phyloP scores from a whole-genome alignment of 2,329 filamentous ascomycete genomes.

The Tothia fuscella region DNA sequence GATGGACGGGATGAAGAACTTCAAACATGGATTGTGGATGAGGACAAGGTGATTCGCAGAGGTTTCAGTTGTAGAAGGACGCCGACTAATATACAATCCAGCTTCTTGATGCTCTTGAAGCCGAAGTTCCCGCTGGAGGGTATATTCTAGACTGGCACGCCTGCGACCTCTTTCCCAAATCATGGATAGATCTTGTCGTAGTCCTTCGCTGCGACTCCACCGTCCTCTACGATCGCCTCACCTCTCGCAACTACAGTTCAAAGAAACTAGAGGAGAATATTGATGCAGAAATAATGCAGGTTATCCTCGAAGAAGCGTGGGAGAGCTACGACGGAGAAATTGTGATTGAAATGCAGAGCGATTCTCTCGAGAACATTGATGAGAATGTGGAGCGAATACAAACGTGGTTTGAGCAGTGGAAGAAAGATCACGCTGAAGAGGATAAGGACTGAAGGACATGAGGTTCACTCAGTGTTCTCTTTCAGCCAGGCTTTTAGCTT shows the following conservation, averaged over 20 bases:
- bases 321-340: conserved; percentile 80
- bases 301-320: conserved; percentile 77
- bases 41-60: conserved; percentile 67
- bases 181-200: conserved; percentile 90
- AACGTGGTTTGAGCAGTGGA: conserved; percentile 60
- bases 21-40: conserved; percentile 85
- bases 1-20: conserved; percentile 80
- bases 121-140: conserved; percentile 58
- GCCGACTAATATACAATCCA: conserved; percentile 23
- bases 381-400: conserved; percentile 75
- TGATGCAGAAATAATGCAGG: conserved; percentile 95
- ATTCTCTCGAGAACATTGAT: conserved; percentile 75
- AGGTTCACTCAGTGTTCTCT: conserved; percentile 19
- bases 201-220: conserved; percentile 75
- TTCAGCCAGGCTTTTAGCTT: conserved; percentile 78
- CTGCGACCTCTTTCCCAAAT: conserved; percentile 85
- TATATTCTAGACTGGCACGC: conserved; percentile 97
- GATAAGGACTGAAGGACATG: conserved; percentile 13
- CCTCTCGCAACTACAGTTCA: conserved; percentile 66
- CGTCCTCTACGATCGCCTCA: conserved; percentile 73
- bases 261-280: conserved; percentile 90
- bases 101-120: conserved; percentile 81
- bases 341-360: conserved; percentile 78
- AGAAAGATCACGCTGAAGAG: conserved; percentile 56
- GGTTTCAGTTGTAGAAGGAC: not conserved